Base-by-base conservation (phyloP, 306 rosid genomes). In the Sphenostylis stenocarpa region DNA sequence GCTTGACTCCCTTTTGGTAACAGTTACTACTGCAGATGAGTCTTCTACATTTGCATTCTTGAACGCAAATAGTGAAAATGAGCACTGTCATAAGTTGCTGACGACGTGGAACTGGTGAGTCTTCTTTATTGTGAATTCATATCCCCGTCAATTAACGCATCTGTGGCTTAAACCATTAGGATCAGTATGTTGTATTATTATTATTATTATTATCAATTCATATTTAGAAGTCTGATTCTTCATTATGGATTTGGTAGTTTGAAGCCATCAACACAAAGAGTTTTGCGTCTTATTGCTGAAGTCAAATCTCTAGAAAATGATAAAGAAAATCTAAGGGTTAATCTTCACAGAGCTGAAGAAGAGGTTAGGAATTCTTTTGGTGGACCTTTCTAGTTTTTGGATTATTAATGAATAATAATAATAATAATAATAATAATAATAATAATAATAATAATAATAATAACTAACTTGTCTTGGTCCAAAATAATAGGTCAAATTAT, bases 321-420 rank as follows among this genome's bases (percentile, higher is more conserved):
- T 72, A 91, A 92, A 81, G 94, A 91, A 45, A 89, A 88, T 62
- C 79, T 91, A 55, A 86, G 84, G 84, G 77, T 79, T 53, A 94
- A 94, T 85, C 98, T 94, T 72, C 58, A 72, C 81, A 87, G 82
- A 73, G 98, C 98, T 48, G 97, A 94, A 84, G 97, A 87, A 39
- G 97, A 94, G 96, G 98, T 94, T 71, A 72, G 77, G 72, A 73
- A n/a, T 36, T 61, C 38, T 21, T 48, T 6, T 68, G 4, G 29
- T 24, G 4, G 23, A 20, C 20, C 28, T 58, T 28, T 73, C 19
- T 33, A 6, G 21, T 57, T 49, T 72, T 73, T 34, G 48, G 69
- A 82, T 70, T 83, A 19, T 63, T 26, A 47, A 74, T 16, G 14
- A 67, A 29, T 34, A 60, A 0, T 1, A n/a, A n/a, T n/a, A n/a